A percentile compares a stretch with the other conserved stretches of the same genome.
Conservation (phyloP, 2,329 filamentous ascomycete species). For the Madurella mycetomatis region DNA sequence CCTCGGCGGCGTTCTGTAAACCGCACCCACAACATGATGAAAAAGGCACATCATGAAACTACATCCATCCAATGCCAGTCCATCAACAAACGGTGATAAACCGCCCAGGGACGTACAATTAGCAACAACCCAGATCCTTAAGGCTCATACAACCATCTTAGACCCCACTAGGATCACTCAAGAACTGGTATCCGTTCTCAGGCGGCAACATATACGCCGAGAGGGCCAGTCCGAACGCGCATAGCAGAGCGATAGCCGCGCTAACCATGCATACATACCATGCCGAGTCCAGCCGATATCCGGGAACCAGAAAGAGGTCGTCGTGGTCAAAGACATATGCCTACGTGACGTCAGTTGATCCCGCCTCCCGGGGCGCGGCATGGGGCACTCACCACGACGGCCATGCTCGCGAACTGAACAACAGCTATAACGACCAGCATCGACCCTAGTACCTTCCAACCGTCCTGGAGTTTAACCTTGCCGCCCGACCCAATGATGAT, state of each 20-base stretch:
- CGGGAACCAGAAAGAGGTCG: constrained; percentile 71
- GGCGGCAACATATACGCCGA: constrained; percentile 68
- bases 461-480: constrained; percentile 71
- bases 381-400: constrained; percentile 66
- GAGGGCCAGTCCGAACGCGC: constrained; percentile 55
- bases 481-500: constrained; percentile 72
- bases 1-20: no score
- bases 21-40: no score
- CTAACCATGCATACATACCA: constrained; percentile 67
- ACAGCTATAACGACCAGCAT: constrained; percentile 62
- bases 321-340: constrained; percentile 81
- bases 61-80: no score
- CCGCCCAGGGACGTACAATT: no score
- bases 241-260: constrained; percentile 48
- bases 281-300: constrained; percentile 75
- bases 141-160: neutral
- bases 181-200: constrained; percentile 81
- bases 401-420: constrained; percentile 73
- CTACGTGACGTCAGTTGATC: constrained; percentile 40
- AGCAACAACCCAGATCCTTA: neutral
- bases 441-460: constrained; percentile 71
- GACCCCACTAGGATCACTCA: constrained; percentile 35
- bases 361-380: neutral
- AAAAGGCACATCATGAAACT: no score
- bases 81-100: no score